Base-by-base conservation (phyloP, 2,329 filamentous ascomycete species). In the Neonectria faginata region DNA sequence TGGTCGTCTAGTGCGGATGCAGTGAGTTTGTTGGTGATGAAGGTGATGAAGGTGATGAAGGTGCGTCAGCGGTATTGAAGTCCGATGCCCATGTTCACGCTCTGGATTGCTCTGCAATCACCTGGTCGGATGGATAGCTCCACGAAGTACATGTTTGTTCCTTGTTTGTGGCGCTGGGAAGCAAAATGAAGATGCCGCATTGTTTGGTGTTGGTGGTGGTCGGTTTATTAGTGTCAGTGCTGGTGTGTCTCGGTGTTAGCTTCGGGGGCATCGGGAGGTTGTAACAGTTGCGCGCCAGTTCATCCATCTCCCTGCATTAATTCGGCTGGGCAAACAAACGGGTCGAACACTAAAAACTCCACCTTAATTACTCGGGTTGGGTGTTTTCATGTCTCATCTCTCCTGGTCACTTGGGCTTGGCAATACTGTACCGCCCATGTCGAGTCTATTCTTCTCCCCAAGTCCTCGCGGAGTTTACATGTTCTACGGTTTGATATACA, bases 171-270 rank as follows among this genome's bases (percentile, higher is more conserved):
- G 33, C 48, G 31, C 50, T 33, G 42, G 27, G 20, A 31, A 33
- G 31, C 31, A 48, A 57, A 53, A 48, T 48, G 48, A 57, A 20
- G 31, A 55, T 50, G 36, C n/a, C 44, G 33, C 31, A 6, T 52
- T 51, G 31, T 5, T 36, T 14, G 25, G 31, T 39, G 36, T 39
- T 16, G 36, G 14, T n/a, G 12, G 3, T 36, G 33, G 14, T 12
- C n/a, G 36, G 25, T 22, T 22, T 20, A 20, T 22, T 25, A 6
- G 25, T 25, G 25, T 5, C 5, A 6, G 25, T 25, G 25, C 1
- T 25, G 25, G 25, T 5, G 25, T 25, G 25, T 25, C 5, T 25
- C 25, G 25, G 25, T 25, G 25, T 25, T 3, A 25, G 22, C 22
- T 25, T 31, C 20, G 51, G 48, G 45, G n/a, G 36, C 42, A 25